These are phyloP conservation scores for Lanzia echinophila DNA, from an alignment of 2,329 filamentous ascomycete species.

Conservation along the genomic window DNA sequence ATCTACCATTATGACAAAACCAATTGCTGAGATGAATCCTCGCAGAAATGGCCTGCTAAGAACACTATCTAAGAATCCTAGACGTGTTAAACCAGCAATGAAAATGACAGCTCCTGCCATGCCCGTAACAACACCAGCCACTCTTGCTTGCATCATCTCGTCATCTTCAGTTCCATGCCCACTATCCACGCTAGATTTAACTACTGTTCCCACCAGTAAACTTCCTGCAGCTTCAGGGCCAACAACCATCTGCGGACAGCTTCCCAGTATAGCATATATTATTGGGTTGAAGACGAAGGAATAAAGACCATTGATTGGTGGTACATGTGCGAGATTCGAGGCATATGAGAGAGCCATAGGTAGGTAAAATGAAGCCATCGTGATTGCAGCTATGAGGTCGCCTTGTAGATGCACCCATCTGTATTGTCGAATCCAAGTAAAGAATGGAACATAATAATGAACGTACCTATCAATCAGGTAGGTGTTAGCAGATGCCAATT, in stretches of 20 bases:
- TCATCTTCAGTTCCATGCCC: constrained; percentile 60
- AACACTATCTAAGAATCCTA: constrained; percentile 93
- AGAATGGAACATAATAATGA: constrained; percentile 84
- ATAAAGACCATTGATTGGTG: constrained; percentile 90
- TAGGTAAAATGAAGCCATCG: constrained; percentile 98
- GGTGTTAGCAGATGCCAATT: background rate
- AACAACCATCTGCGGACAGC: constrained; percentile 87
- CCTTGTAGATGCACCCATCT: constrained; percentile 73
- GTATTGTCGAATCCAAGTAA: constrained; percentile 89
- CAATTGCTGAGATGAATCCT: constrained; percentile 95
- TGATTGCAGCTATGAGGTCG: constrained; percentile 81
- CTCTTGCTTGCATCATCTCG: constrained; percentile 62
- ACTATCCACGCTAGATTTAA: constrained; percentile 67
- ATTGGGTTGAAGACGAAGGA: constrained; percentile 89
- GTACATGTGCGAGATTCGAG: constrained; percentile 85
- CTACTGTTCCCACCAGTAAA: constrained; percentile 78
- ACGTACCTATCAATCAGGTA: constrained; percentile 58
- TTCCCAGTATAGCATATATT: constrained; percentile 85
- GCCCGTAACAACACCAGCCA: constrained; percentile 82
- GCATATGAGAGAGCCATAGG: constrained; percentile 94
- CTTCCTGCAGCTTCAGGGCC: constrained; percentile 93
- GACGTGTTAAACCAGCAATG: constrained; percentile 73
- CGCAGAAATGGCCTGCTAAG: constrained; percentile 86
- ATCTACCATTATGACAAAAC: constrained; percentile 92
- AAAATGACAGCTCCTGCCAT: constrained; percentile 85